Conservation (phyloP, 441 rosid genomes). For the Populus tomentosa region DNA sequence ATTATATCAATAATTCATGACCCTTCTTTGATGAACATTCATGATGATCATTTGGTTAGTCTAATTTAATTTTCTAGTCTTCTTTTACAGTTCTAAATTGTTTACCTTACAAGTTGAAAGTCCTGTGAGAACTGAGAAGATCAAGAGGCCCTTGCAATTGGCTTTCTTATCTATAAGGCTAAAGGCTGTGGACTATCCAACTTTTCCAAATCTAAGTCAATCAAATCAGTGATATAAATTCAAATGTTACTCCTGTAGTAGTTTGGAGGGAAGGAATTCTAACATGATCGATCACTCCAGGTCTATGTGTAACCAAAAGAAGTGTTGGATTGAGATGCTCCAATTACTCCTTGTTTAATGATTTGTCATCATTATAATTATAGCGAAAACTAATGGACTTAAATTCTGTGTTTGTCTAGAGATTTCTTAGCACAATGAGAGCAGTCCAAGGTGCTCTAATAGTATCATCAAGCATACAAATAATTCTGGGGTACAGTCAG, state of each 20-base stretch:
- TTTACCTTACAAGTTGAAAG: background rate
- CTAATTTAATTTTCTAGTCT: background rate
- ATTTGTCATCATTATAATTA: background rate
- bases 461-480: conserved; percentile 94
- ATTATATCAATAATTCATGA: conserved; percentile 86
- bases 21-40: conserved; percentile 64
- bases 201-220: conserved; percentile 14
- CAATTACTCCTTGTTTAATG: background rate
- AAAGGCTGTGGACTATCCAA: background rate
- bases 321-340: background rate
- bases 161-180: background rate
- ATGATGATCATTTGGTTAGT: conserved; percentile 77
- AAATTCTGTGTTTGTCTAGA: conserved; percentile 35
- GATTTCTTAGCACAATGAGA: conserved; percentile 90
- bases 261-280: background rate
- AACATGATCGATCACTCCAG: background rate
- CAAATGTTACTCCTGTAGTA: too few relatives aligned
- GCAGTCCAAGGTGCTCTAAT: conserved; percentile 99
- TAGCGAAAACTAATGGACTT: background rate
- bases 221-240: background rate
- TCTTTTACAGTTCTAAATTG: conserved; percentile 3
- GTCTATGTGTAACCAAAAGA: too few relatives aligned
- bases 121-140: background rate
- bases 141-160: conserved; percentile 18
- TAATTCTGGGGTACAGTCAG: conserved; percentile 93